Conservation (phyloP, 2,329 filamentous ascomycete genomes). For the Pyricularia sp. region DNA sequence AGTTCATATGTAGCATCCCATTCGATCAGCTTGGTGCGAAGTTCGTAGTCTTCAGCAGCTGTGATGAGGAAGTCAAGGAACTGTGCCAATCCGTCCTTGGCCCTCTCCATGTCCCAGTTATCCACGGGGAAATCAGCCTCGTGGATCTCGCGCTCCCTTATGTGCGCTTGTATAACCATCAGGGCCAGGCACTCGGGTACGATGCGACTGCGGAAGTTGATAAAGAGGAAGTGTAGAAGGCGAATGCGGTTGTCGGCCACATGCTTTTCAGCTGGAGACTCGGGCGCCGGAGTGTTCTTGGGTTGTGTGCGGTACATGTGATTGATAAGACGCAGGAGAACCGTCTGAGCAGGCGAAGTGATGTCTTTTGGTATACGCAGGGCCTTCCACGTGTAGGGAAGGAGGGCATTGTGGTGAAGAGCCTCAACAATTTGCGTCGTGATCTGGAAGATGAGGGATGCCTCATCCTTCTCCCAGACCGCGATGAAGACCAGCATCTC, state of each 20-base stretch:
- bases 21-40: constrained; percentile 76
- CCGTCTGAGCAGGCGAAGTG: constrained; percentile 88
- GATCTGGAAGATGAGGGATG: constrained; percentile 91
- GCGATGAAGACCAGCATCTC: constrained; percentile 94
- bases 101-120: constrained; percentile 94
- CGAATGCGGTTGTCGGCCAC: constrained; percentile 44
- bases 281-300: constrained; percentile 25
- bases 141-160: constrained; percentile 65
- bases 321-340: constrained; percentile 82
- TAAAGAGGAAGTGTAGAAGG: constrained; percentile 81
- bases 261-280: constrained; percentile 30
- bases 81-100: constrained; percentile 89
- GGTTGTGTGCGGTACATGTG: constrained; percentile 63
- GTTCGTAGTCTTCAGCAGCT: constrained; percentile 74
- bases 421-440: constrained; percentile 94
- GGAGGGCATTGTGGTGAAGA: constrained; percentile 77
- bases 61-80: constrained; percentile 92
- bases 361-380: constrained; percentile 92
- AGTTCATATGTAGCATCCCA: constrained; percentile 91
- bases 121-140: constrained; percentile 88
- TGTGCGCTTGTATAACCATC: constrained; percentile 87
- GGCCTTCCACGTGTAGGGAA: constrained; percentile 87
- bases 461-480: constrained; percentile 91
- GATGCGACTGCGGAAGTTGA: constrained; percentile 83
- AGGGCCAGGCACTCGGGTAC: constrained; percentile 92